Evolutionary conservation across 2,329 filamentous ascomycete species (phyloP).

Genomic region (Elsinoe ampelina): DNA sequence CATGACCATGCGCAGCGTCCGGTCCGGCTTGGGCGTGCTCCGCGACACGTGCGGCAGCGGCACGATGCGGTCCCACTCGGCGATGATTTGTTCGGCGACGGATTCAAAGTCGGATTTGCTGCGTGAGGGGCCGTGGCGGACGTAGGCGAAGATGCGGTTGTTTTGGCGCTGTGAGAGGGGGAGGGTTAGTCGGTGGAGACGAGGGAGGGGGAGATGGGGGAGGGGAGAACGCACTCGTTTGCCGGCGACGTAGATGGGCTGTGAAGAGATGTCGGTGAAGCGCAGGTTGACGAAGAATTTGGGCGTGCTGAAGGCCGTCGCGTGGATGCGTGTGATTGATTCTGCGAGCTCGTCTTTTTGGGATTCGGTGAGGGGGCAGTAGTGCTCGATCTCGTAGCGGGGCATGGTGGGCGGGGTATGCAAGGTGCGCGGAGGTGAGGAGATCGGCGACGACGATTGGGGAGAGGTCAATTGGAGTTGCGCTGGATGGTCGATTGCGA

Average conservation of each 20-base stretch:
- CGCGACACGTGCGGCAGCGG: conserved; percentile 19
- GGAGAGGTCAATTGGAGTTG: not conserved
- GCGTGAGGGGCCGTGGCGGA: conserved; percentile 27
- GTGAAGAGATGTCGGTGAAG: conserved; percentile 26
- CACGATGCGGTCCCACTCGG: conserved; percentile 25
- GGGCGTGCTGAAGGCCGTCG: conserved; percentile 33
- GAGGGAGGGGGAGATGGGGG: not conserved
- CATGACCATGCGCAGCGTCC: conserved; percentile 19
- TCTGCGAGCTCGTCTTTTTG: conserved; percentile 34
- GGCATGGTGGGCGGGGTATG: conserved; percentile 28
- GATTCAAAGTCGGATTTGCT: conserved; percentile 25
- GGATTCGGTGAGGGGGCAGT: conserved; percentile 22
- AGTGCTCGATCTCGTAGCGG: conserved; percentile 36
- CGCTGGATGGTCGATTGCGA: not conserved
- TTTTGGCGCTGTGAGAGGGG: conserved; percentile 13
- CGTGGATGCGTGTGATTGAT: conserved; percentile 35
- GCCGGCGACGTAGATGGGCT: conserved; percentile 30
- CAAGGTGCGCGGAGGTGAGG: not conserved
- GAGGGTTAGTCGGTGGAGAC: not conserved
- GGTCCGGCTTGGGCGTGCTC: conserved; percentile 18
- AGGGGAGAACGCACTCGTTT: conserved; percentile 20
- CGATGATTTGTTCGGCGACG: conserved; percentile 20
- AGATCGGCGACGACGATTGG: not conserved
- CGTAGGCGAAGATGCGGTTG: conserved; percentile 29
- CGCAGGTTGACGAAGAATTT: conserved; percentile 37